Evolutionary conservation across 140 eudicot genomes (phyloP).

Genomic region (Anethum foeniculum): DNA sequence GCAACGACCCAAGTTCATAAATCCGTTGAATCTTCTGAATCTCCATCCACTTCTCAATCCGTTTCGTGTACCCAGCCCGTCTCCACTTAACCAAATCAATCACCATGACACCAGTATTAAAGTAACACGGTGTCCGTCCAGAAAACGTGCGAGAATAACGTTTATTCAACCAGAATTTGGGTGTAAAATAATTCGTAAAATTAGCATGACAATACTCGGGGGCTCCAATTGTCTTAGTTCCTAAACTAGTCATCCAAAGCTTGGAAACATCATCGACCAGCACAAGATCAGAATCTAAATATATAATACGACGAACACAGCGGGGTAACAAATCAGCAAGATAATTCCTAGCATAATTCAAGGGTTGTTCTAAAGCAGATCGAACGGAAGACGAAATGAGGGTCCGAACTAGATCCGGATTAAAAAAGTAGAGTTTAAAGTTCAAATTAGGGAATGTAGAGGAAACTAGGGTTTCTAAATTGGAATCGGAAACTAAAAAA

Average conservation of each 20-base stretch:
- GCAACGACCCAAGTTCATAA: slow-evolving; percentile 88
- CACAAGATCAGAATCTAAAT: slow-evolving; percentile 85
- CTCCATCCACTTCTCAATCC: slow-evolving; percentile 92
- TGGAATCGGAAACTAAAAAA: slow-evolving; percentile 55
- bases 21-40: slow-evolving; percentile 70
- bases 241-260: slow-evolving; percentile 59
- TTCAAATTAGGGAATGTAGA: slow-evolving; percentile 69
- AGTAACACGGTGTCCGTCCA: slow-evolving; percentile 60
- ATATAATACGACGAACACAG: slow-evolving; percentile 63
- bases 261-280: slow-evolving; percentile 73
- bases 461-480: slow-evolving; percentile 48
- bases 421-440: slow-evolving; percentile 69
- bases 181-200: slow-evolving; percentile 77
- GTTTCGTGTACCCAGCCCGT: slow-evolving; percentile 65
- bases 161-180: slow-evolving; percentile 48
- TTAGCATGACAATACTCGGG: slow-evolving; percentile 97
- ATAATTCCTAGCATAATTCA: slow-evolving; percentile 84
- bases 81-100: slow-evolving; percentile 83
- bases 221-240: slow-evolving; percentile 75
- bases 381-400: slow-evolving; percentile 76
- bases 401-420: slow-evolving; percentile 50
- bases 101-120: slow-evolving; percentile 95
- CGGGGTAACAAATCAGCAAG: slow-evolving; percentile 62
- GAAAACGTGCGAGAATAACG: slow-evolving; percentile 35
- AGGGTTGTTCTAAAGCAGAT: slow-evolving; percentile 80